Evolutionary conservation across 371 early-diverging fungal genomes (phyloP), one percentile per base, ranked within the genome.

Genomic region (Encephalitozoon cuniculi): DNA sequence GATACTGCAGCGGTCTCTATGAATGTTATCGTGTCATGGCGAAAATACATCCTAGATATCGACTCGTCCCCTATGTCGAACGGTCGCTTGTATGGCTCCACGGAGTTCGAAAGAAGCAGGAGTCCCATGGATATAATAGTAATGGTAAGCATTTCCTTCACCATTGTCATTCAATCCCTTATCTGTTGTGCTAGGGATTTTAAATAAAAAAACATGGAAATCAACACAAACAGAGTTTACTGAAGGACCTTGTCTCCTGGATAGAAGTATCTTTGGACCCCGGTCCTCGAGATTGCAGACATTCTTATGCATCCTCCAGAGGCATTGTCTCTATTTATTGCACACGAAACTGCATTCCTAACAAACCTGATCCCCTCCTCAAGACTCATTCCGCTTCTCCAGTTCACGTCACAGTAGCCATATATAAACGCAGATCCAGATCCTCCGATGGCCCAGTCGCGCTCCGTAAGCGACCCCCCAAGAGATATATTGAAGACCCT

Each of bases 291-390:
- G 70, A 99, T 95, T 64, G 96, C 87, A 6, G 96, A 94, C 79
- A 97, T 84, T 71, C 99, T 90, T 76, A 97, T 91, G 64, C 92
- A 91, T 80, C 99, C 99, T 71, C 99, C 99, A 30, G 96, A 95
- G 23, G 93, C 91, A 39, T 94, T 96, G 85, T 99, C 99, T 75
- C 97, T 88, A 28, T 92, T 87, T 89, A 96, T 96, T 23, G 99
- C 97, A 74, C 94, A 87, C 32, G 94, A 84, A 75, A 99, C 86
- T 18, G 94, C 92, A 82, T 91, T 92, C 87, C 91, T 94, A 28
- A 93, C 92, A 89, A 99, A 97, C 28, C 89, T 87, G 67, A 95
- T 85, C 64, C 90, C 90, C 82, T 99, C 92, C 41, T 95, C 93
- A 67, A 87, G 85, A 28, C 82, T 89, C 95, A 99, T 94, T 64